Base-by-base conservation (phyloP, 345 rosid genomes). In the Brassica cretica region DNA sequence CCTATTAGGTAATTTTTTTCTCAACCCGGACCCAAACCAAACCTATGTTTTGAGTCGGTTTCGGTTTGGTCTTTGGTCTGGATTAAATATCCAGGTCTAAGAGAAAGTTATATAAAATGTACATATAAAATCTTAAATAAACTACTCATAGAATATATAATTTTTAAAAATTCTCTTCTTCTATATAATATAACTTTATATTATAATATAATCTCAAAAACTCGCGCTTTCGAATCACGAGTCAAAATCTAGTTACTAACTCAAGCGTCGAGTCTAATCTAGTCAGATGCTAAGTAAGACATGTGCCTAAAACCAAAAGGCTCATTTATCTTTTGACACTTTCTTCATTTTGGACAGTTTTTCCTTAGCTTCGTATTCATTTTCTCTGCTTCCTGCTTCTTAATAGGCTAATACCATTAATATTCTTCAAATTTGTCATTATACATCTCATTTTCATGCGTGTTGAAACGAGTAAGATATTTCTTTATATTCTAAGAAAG, bases 251-350 rank as follows among this genome's bases (percentile, higher is more conserved):
- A 21, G 24, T 61, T 32, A 68, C 75, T 35, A 68, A 68, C 75
- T 79, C 63, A 73, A 79, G 75, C 60, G 82, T 68, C 70, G 74
- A 62, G 78, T 79, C 82, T 68, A 79, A 73, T 74, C 74, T 74
- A 75, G 53, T 79, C 71, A 74, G 78, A 73, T 79, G 82, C 82
- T 79, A 67, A 79, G 66, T 79, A 78, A 69, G 75, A 69, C 75
- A 73, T 73, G 82, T 73, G 75, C 51, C 70, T 79, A 33, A 24
- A 74, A 30, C 56, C 58, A 67, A 60, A 66, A 60, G 64, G 46
- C 41, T 37, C 78, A 79, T 53, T 61, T 68, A 0, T 1, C 3
- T 73, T 72, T 79, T 73, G 25, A 71, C 70, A 0, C 63, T 55
- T 79, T 55, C 66, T 69, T 46, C 37, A 33, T 37, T 63, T 65